phyloP scores from a whole-genome alignment of 257 asterid species.

The Plantago ovata region DNA sequence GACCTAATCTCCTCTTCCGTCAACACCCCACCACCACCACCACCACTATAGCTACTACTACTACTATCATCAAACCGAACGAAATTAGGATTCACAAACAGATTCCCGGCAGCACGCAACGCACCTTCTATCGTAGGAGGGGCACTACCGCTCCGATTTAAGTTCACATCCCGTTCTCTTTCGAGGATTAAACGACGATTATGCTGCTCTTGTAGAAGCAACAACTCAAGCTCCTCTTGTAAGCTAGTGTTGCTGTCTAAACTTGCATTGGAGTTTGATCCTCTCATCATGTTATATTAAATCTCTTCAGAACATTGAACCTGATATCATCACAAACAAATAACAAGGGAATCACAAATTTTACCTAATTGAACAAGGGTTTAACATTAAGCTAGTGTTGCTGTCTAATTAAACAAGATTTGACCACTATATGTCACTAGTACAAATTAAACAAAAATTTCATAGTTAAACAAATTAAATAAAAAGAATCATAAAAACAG shows the following conservation, averaged over 20 bases:
- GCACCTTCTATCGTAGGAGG: conserved; percentile 86
- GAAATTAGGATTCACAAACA: conserved; percentile 37
- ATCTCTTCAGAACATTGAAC: too few species aligned
- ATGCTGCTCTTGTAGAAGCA: conserved; percentile 46
- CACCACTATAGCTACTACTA: conserved; percentile 10
- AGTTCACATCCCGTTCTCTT: conserved; percentile 45
- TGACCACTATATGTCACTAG: too few species aligned
- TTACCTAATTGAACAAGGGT: too few species aligned
- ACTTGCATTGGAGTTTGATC: conserved; percentile 47
- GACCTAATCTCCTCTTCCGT: conserved; percentile 74
- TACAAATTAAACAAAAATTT: too few species aligned
- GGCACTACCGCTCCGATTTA: conserved; percentile 77
- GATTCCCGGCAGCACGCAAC: conserved; percentile 45
- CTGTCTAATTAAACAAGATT: too few species aligned
- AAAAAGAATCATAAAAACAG: too few species aligned
- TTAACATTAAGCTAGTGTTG: too few species aligned
- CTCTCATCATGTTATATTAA: conserved; percentile 29
- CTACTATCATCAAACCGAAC: conserved; percentile 18
- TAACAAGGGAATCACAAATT: too few species aligned
- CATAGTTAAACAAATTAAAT: too few species aligned
- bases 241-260: conserved; percentile 34
- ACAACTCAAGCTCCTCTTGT: conserved; percentile 54
- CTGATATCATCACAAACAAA: too few species aligned
- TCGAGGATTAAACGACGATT: conserved; percentile 40
- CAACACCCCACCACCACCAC: conserved; percentile 22